Base-by-base conservation (phyloP, 805 yeast species). In the Cyberlindnera japonica region DNA sequence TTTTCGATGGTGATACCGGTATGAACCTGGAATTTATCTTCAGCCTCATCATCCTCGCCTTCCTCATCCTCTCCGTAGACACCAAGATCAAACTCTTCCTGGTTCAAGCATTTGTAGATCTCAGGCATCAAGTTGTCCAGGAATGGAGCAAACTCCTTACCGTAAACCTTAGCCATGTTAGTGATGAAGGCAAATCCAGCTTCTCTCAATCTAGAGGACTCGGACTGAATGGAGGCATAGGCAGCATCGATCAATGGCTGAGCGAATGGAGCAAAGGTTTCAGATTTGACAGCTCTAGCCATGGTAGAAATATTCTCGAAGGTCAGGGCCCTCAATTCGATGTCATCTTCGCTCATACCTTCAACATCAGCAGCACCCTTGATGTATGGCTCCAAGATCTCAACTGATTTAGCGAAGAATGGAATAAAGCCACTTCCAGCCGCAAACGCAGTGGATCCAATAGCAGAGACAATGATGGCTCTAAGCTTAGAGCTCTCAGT, bases 281-380 rank as follows among this genome's bases (percentile, higher is more conserved):
- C 91, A 40, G 93, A 83, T 48, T 97, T 96, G 44, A 93, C 97
- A 41, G 99, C 97, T 63, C 90, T 79, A 41, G 95, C 97, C 84
- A 93, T 81, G 13, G 96, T 83, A 33, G 96, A 85, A 51, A 93
- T 77, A 58, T 93, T 84, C 70, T 93, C 99, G 52, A 93, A 82
- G 39, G 97, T 87, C 61, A 81, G 75, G 25, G 96, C 96, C 63
- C 95, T 79, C 55, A 93, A 77, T 67, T 89, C 96, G 50, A 87
- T 80, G 57, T 89, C 95, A 47, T 86, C 95, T 54, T 88, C 96
- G 47, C 83, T 71, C 72, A 86, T 69, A 51, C 89, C 95, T 50
- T 83, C 89, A 42, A 79, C 69, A 46, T 72, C 71, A 37, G 82
- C 80, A 46, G 78, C 73, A 57, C 80, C 75, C 49, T 81, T 75